Evolutionary conservation across 495 filamentous ascomycete genomes (phyloP).

Genomic region (Trichoderma orchidacearum): DNA sequence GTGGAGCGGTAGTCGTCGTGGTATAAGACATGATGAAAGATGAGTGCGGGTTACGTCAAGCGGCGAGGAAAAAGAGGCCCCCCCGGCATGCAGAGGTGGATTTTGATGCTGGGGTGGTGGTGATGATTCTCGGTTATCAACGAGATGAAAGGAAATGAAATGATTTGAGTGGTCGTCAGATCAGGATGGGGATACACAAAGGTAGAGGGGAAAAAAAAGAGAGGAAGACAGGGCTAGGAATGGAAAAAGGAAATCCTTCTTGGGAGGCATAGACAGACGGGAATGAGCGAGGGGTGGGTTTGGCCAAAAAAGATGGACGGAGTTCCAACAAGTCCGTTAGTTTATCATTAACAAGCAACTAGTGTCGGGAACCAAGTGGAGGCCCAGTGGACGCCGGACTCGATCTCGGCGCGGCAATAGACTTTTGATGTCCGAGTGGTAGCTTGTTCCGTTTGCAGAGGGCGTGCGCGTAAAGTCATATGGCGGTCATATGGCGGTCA

Average conservation of each 20-base stretch:
- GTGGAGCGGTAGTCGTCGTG: not conserved
- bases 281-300: not conserved
- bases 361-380: not conserved
- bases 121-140: too few relatives aligned
- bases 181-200: not conserved
- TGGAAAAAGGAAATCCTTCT: not conserved
- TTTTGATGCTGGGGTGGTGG: not conserved
- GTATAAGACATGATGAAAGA: not conserved
- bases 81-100: not conserved
- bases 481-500: not conserved
- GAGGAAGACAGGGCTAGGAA: not conserved
- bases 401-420: constrained; percentile 1
- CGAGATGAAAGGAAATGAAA: not conserved
- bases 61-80: not conserved
- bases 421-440: not conserved
- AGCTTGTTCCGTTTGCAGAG: not conserved
- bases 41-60: not conserved
- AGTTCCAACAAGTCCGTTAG: not conserved
- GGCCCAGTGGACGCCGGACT: not conserved
- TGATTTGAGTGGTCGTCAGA: not conserved
- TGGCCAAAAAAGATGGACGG: not conserved
- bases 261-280: not conserved
- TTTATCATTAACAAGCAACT: not conserved
- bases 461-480: not conserved
- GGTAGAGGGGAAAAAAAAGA: not conserved